Evolutionary conservation across 176 grass and related monocot species (phyloP).

Genomic region (Pontederia paniculata): DNA sequence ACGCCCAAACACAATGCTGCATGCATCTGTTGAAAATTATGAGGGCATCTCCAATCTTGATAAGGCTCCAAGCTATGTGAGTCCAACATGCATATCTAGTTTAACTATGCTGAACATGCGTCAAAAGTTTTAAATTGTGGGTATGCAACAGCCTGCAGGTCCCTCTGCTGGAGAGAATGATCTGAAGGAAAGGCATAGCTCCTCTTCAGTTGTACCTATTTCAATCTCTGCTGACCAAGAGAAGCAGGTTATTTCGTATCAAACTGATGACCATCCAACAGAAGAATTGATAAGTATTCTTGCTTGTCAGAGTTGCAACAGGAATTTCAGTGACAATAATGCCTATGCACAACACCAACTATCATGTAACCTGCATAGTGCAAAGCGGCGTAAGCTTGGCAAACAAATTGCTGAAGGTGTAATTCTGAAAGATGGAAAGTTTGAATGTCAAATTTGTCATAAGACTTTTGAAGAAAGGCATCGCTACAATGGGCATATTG

Average conservation of each 20-base stretch:
- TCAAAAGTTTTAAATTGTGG: conserved; percentile 13
- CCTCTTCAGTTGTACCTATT: conserved; percentile 19
- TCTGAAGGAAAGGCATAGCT: conserved; percentile 20
- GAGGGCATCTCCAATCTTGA: conserved; percentile 12
- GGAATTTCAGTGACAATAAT: conserved; percentile 43
- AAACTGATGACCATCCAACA: conserved; percentile 15
- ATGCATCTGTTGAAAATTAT: conserved; percentile 28
- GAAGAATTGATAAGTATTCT: conserved; percentile 15
- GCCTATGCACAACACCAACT: conserved; percentile 45
- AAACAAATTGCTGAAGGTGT: conserved; percentile 29
- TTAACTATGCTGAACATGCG: conserved; percentile 23
- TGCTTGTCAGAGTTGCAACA: conserved; percentile 44
- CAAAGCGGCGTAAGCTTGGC: conserved; percentile 54
- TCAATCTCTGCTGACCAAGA: conserved; percentile 22
- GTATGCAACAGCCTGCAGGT: conserved; percentile 36
- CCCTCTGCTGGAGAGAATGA: conserved; percentile 24
- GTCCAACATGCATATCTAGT: conserved; percentile 22
- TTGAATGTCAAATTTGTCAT: conserved; percentile 63
- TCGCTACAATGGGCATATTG: conserved; percentile 61
- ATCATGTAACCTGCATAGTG: conserved; percentile 37
- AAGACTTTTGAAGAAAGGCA: conserved; percentile 61
- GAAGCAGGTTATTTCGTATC: conserved; percentile 24
- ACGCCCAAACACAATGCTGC: conserved; percentile 33
- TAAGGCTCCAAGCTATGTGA: conserved; percentile 46
- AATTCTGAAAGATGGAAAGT: conserved; percentile 63